Base-by-base conservation (phyloP, 495 filamentous ascomycete genomes). In the Aspergillus olivimuriae region DNA sequence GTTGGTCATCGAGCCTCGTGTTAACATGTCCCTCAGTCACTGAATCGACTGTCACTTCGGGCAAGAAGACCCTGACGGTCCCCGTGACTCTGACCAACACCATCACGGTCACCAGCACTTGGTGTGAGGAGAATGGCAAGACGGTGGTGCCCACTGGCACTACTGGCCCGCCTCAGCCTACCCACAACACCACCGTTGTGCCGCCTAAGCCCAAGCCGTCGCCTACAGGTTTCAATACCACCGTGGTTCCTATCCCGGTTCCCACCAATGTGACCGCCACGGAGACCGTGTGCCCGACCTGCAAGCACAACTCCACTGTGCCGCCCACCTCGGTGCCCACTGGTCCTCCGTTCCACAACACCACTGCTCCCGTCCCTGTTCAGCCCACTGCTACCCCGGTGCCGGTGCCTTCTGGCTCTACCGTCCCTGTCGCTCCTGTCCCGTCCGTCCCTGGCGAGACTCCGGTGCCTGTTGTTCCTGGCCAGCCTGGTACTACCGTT, bases 41-140 rank as follows among this genome's bases (percentile, higher is more conserved):
- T 47, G 46, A 55, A 7, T 53, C 58, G 12, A 44, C 52, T 40
- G 51, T 62, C 42, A 63, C 56, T 44, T 55, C 60, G 44, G 66
- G 66, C 26, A 56, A 50, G 24, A 43, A 41, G 45, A 63, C 60
- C 43, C 42, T 30, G 1, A 61, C 56, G 30, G 43, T 67, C 30
- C 65, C 65, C 3, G 51, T 68, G 34, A 68, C 64, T 14, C 24
- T 51, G 50, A 69, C 65, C 36, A 66, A 49, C 58, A 63, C 57
- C 46, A 50, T 69, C 41, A 69, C 63, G 4, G 38, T 62, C 26
- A 65, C 63, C 60, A 56, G 53, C 47, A 62, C 60, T 22, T 28
- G 16, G 41, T 58, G 48, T n/a, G 57, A 61, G 42, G 46, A 61
- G 46, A 47, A 52, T 23, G 43, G 43, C 34, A 1, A 9, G 30